Evolutionary conservation across 2,329 filamentous ascomycete species (phyloP).

Genomic region (Graphiopsis chlorocephala): DNA sequence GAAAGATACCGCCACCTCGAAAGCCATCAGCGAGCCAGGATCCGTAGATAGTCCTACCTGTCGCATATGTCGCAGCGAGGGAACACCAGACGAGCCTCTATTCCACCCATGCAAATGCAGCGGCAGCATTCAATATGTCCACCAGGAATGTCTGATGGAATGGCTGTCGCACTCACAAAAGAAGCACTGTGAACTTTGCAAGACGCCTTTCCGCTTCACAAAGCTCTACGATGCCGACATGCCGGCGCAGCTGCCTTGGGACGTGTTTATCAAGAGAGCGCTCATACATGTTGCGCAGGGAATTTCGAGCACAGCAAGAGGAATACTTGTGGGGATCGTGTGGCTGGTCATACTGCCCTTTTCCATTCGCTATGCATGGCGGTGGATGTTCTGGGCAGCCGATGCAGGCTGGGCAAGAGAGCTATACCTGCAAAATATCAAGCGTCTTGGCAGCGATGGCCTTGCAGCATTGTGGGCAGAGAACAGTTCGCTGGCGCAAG

Average conservation of each 20-base stretch:
- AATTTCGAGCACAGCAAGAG: slow-evolving; percentile 47
- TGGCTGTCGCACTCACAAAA: slow-evolving; percentile 99
- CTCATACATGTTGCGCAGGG: slow-evolving; percentile 62
- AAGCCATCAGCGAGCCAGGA: slow-evolving; percentile 20
- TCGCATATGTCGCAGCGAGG: slow-evolving; percentile 92
- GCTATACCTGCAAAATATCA: slow-evolving; percentile 24
- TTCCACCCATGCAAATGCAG: slow-evolving; percentile 99
- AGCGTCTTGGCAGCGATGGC: background rate
- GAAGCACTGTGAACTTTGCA: slow-evolving; percentile 99
- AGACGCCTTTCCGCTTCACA: slow-evolving; percentile 96
- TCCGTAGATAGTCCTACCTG: slow-evolving; percentile 62
- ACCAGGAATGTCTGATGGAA: slow-evolving; percentile 97
- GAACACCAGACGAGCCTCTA: slow-evolving; percentile 74
- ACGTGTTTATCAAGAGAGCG: slow-evolving; percentile 78
- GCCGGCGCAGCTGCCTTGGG: slow-evolving; percentile 76
- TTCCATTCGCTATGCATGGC: slow-evolving; percentile 87
- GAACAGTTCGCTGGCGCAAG: slow-evolving; percentile 15
- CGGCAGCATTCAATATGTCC: slow-evolving; percentile 96
- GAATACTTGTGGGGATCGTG: slow-evolving; percentile 73
- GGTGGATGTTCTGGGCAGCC: slow-evolving; percentile 89
- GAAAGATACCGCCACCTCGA: slow-evolving; percentile 25
- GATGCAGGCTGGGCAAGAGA: slow-evolving; percentile 66
- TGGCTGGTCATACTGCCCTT: slow-evolving; percentile 90
- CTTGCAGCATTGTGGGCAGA: slow-evolving; percentile 14
- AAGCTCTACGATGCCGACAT: slow-evolving; percentile 95